Base-by-base conservation (phyloP, 805 yeast genomes). In the Pichia pseudocactophila region DNA sequence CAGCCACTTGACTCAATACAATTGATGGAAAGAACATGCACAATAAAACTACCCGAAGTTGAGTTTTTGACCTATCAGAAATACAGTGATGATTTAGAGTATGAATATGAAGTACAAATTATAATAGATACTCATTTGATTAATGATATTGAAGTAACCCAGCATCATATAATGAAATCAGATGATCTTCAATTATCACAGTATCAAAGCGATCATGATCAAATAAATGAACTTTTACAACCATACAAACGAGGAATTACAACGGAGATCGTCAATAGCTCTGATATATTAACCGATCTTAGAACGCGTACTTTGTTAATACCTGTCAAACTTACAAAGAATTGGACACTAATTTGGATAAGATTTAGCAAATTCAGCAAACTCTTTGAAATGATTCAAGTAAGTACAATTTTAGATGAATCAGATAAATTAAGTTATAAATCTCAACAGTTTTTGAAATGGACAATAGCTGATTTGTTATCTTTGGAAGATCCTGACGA, bases 281-380 rank as follows among this genome's bases (percentile, higher is more conserved):
- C 17, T 7, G 28, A 16, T 4, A 19, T 39, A 17, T 30, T 22
- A 8, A 12, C 38, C 11, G 30, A 34, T 12, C 38, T 50, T 16
- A 40, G 61, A 37, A 42, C 43, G 19, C 41, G 41, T 25, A 52
- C 50, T 15, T 11, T 58, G 11, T 9, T 58, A 2, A 38, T 57
- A n/a, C 57, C 55, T 1, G 37, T 55, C 2, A 51, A 51, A 30
- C 34, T 49, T 17, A 40, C 47, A 5, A 34, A 47, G n/a, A 31
- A 39, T 16, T 58, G 61, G 61, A 44, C 59, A 2, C 40, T 55
- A 18, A 36, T 58, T 2, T 58, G 62, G 62, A 41, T 57, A 10
- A 49, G 54, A 33, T 51, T 57, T 26, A 41, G 40, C n/a, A 42
- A 43, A 33, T 30, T 44, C 34, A 35, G 15, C 13, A 41, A 48